Base-by-base conservation (phyloP, 192 early-diverging fungal species). In the Coemansia sp. region DNA sequence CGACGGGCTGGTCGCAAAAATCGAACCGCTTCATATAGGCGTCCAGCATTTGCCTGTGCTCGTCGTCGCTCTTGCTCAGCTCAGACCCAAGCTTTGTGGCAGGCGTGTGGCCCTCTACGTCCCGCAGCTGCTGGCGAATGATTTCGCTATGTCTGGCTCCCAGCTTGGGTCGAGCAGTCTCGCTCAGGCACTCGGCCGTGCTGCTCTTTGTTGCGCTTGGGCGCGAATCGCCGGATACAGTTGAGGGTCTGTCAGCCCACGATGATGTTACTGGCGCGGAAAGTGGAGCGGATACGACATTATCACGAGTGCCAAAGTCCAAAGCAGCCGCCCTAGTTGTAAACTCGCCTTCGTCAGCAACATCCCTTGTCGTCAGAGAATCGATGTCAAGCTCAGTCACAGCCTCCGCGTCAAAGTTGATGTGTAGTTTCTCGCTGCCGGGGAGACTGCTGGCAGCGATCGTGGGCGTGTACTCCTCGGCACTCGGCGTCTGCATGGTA, bases 1-100 rank as follows among this genome's bases (percentile, higher is more conserved):
- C 90, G 27, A 92, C 79, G 2, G 90, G 88, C 75, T 88, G 85
- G 22, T 87, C 77, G 52, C 72, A 62, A 77, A 91, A 91, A 69
- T 88, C 87, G 66, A 89, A 87, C 4, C 85, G 85, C 68, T 74
- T 71, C 86, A 91, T 87, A 70, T 89, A 88, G 11, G 82, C 82
- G 33, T 76, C 77, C 33, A 90, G 84, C 31, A 89, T 85, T 29
- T 87, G 78, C 63, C 81, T 73, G 75, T 90, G 88, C 64, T 85
- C 86, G 18, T 76, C 62, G 66, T 88, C 86, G 6, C 77, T 75
- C 46, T 90, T 87, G 59, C 88, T 87, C 65, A 91, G 65, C 22
- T 85, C 67, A 18, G 80, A 75, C 1, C 88, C 87, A 15, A 90
- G 79, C 40, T 87, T 80, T 10, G 79, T 62, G 24, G 82, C 75